Evolutionary conservation across 345 rosid genomes (phyloP), one percentile per base, ranked within the genome.

Genomic region (Brassica juncea): DNA sequence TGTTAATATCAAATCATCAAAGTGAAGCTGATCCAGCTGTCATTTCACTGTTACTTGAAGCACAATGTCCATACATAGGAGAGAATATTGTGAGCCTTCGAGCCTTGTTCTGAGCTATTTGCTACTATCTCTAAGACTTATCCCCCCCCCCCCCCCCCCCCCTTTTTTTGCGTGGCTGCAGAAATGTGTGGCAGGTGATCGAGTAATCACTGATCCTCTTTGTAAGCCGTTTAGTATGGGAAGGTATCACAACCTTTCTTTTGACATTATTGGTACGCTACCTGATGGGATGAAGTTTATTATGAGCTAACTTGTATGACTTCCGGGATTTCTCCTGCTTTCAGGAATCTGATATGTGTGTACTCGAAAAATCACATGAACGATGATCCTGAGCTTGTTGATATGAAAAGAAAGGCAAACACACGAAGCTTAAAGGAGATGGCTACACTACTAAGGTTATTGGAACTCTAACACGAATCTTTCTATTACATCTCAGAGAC

Each of bases 151-250:
- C n/a, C n/a, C n/a, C n/a, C n/a, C n/a, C n/a, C n/a, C n/a, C n/a
- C n/a, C n/a, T n/a, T n/a, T 9, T 11, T 58, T 54, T 44, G 39
- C 30, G 47, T 64, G n/a, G 72, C 59, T 85, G 86, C 85, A 95
- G 99, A 88, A 82, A 70, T 95, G 91, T 77, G 87, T 95, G 37
- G 99, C 99, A 65, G 98, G 99, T 74, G 99, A 95, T 84, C 90
- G 99, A 83, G 99, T 95, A 73, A 69, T 95, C 39, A 89, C 94
- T 49, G 99, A 95, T 86, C 92, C 97, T 85, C 98, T 95, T 74
- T 90, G 99, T 88, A 91, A 90, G 89, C 99, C 99, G 63, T 95
- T 95, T 85, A 95, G 99, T 81, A 90, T 95, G 87, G 99, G 99
- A 86, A 92, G 99, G 98, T 95, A 81, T 81, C 85, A 34, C 68